phyloP scores from a whole-genome alignment of 768 basidiomycete species.

The Lactarius hatsudake region DNA sequence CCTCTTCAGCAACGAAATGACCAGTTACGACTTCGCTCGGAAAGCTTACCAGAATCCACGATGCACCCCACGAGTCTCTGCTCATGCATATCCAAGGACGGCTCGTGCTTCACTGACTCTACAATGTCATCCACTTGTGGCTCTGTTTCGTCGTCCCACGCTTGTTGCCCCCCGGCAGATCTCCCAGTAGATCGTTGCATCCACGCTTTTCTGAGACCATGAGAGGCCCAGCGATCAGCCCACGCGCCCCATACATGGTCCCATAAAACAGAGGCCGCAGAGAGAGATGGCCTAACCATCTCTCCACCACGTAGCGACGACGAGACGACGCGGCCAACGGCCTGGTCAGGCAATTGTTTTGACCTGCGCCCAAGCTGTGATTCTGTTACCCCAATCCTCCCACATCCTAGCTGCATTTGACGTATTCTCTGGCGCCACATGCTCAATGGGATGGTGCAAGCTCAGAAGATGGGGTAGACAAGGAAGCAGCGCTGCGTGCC shows the following conservation, averaged over 20 bases:
- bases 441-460: background rate
- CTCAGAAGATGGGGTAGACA: constrained; percentile 22
- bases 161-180: constrained; percentile 36
- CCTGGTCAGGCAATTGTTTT: constrained; percentile 73
- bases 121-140: constrained; percentile 62
- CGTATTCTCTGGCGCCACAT: constrained; percentile 26
- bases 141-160: constrained; percentile 29
- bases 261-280: constrained; percentile 62
- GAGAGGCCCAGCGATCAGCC: constrained; percentile 22
- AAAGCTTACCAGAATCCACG: constrained; percentile 63
- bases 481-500: constrained; percentile 32
- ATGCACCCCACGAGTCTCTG: constrained; percentile 79
- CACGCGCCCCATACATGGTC: constrained; percentile 36
- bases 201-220: constrained; percentile 59
- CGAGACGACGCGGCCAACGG: constrained; percentile 62
- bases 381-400: constrained; percentile 64
- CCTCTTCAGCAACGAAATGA: constrained; percentile 24
- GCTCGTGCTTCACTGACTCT: constrained; percentile 71
- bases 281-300: constrained; percentile 36
- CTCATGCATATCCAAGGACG: constrained; percentile 78
- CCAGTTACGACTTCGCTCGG: constrained; percentile 1
- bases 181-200: constrained; percentile 62
- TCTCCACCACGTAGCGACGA: constrained; percentile 27
- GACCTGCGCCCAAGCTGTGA: constrained; percentile 70
- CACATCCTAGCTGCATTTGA: constrained; percentile 40